Base-by-base conservation (phyloP, 129 eudicot species). In the Mikania micrantha region DNA sequence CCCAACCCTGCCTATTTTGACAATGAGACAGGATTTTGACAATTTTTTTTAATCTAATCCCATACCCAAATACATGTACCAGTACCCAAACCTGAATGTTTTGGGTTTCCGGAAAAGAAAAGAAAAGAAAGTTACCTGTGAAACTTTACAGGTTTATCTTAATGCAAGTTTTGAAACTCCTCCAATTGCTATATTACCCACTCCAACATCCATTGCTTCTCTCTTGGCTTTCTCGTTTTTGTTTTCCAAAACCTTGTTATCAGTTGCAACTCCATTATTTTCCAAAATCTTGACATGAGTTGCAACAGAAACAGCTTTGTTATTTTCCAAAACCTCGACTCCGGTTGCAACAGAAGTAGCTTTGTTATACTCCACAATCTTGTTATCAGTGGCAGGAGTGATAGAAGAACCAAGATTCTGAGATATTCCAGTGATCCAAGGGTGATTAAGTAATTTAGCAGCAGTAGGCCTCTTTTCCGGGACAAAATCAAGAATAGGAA, bases 381-480 rank as follows among this genome's bases (percentile, higher is more conserved):
- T 64, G 36, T 39, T 22, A 39, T 64, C 69, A 39, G 41, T 6
- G 0, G 57, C 25, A 44, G 79, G 79, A 10, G 67, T 29, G 29
- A 24, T 67, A 29, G 65, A 35, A 60, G 64, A 63, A 49, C 64
- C 74, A 4, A 74, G 64, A 36, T 45, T 67, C 34, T 57, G 79
- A 61, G 86, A 77, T 58, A 80, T 85, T 40, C 72, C 75, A 27
- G 64, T 76, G 34, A 91, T 54, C 96, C 96, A 91, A 11, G 96
- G 86, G 72, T 91, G 97, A 70, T 41, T 73, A 78, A 91, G 97
- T 69, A 90, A 91, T 74, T 88, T 81, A 44, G 85, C 94, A 40
- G 97, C 97, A 7, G 90, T 83, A 13, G 90, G 96, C 61, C 97
- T 80, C 73, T 87, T 91, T 56, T 91, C 97, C 21, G 97, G 97